Base-by-base conservation (phyloP, 2,329 filamentous ascomycete genomes). In the Aspergillus unguis region DNA sequence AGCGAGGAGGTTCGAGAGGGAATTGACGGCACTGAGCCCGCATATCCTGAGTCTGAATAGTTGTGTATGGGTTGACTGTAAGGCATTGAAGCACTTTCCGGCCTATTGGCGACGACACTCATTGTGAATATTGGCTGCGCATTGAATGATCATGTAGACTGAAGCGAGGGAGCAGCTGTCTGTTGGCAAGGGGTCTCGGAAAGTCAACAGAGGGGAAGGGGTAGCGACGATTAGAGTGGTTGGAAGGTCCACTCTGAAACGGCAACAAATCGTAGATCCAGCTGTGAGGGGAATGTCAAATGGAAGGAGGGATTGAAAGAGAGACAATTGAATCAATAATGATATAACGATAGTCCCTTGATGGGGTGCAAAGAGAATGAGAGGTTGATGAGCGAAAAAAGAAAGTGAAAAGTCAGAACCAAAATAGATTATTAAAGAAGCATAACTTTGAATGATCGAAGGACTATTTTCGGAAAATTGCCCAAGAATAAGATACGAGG, bases 31-130 rank as follows among this genome's bases (percentile, higher is more conserved):
- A 68, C 60, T 35, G 64, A 58, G 44, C 68, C 61, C 10, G 60
- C 54, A 57, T 65, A 68, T 38, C 58, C 54, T 29, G 62, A 50
- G 53, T 64, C 62, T 52, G 67, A 62, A 59, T 65, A 70, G 48
- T 59, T 60, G 56, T 62, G 57, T 50, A 47, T 66, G 61, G 33
- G 62, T 55, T 36, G 63, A 31, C 58, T 58, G 53, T 66, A 70
- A 35, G 69, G 58, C 60, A 66, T 64, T 62, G 61, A 62, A 59
- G 65, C 57, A 58, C 55, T 64, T 52, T 70, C 66, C 28, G 69
- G 66, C 67, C 68, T 70, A 63, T 65, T 71, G 55, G 68, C 69
- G 52, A 73, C 65, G 51, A 71, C 68, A 58, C 66, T 74, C 72
- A 74, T 75, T 37, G 51, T 67, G 64, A 61, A 57, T 43, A 33